Base-by-base conservation (phyloP, 2,329 filamentous ascomycete genomes). In the Curvularia eragrostidis region DNA sequence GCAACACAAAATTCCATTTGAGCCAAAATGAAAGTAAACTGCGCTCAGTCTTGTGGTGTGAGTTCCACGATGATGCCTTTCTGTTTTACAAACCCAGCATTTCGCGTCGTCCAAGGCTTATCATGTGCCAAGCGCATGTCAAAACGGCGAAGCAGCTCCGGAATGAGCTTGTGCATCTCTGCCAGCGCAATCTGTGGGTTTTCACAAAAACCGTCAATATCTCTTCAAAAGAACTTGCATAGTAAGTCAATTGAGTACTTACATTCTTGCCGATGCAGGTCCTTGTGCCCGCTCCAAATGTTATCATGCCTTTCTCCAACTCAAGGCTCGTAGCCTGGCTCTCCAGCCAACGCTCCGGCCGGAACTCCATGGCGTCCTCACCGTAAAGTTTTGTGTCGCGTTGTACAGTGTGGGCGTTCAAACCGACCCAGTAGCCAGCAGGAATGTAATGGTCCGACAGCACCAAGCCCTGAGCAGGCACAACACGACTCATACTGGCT, bases 261-360 rank as follows among this genome's bases (percentile, higher is more conserved):
- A 53, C 63, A 51, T 71, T 66, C 41, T 67, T 63, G 5, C 67
- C 68, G 47, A 64, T 58, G 42, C 67, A 71, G 8, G 58, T 61
- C 23, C 68, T 61, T 3, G 66, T 69, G 13, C 67, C 68, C 28
- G 63, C 50, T 2, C 50, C 50, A 15, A 36, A 52, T 6, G 32
- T 28, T 1, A 69, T 26, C 43, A 71, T 52, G 32, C 44, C 48
- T 49, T 63, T 66, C 10, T 71, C 65, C 66, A 70, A 67, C 8
- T 50, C 56, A 34, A 52, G 59, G 21, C 28, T 61, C 21, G 41
- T 49, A 12, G 56, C 61, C 8, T 56, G 50, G 3, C 55, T 59
- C 26, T 59, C 55, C 6, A 85, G 66, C 82, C 82, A 85, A 3
- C 83, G 73, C 47, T 83, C 82, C 0, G 83, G 82, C 1, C 73